phyloP scores from a whole-genome alignment of 768 basidiomycete genomes.

The Rhodotorula diobovata region DNA sequence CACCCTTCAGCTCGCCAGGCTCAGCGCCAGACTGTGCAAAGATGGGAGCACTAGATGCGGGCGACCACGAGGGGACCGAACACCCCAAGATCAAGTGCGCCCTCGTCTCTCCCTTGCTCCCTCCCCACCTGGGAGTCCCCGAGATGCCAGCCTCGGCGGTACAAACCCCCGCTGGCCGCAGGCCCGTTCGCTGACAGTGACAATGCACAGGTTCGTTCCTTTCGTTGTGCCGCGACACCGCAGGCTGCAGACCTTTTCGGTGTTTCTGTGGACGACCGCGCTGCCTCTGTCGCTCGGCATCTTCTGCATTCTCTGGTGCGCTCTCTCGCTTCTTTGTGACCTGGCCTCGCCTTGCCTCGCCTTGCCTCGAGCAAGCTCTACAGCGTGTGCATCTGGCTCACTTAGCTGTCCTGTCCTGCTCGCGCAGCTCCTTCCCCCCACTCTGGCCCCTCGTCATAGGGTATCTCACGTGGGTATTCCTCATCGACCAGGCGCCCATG shows the following conservation, averaged over 20 bases:
- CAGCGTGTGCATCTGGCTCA: too few species aligned
- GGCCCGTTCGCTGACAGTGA: too few species aligned
- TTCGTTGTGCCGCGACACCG: conserved; percentile 71
- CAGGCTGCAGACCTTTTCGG: conserved; percentile 78
- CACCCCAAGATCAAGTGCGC: conserved; percentile 21
- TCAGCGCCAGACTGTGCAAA: not conserved
- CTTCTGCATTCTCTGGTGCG: conserved; percentile 80
- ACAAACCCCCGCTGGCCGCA: too few species aligned
- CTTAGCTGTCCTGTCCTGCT: not conserved
- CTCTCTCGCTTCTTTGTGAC: not conserved
- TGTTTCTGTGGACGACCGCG: conserved; percentile 80
- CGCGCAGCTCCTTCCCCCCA: conserved; percentile 71
- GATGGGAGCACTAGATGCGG: not conserved
- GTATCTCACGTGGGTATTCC: conserved; percentile 73
- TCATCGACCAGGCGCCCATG: conserved; percentile 71
- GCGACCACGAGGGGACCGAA: not conserved
- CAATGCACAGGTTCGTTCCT: conserved; percentile 64
- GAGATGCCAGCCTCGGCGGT: not conserved
- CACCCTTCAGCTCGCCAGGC: not conserved
- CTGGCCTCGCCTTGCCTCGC: too few species aligned
- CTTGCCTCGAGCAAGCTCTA: too few species aligned
- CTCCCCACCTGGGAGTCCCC: not conserved
- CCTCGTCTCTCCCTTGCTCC: not conserved
- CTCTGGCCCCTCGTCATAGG: conserved; percentile 76
- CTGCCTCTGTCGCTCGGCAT: conserved; percentile 62